Base-by-base conservation (phyloP, 371 early-diverging fungal genomes). In the Chytridiales sp. region DNA sequence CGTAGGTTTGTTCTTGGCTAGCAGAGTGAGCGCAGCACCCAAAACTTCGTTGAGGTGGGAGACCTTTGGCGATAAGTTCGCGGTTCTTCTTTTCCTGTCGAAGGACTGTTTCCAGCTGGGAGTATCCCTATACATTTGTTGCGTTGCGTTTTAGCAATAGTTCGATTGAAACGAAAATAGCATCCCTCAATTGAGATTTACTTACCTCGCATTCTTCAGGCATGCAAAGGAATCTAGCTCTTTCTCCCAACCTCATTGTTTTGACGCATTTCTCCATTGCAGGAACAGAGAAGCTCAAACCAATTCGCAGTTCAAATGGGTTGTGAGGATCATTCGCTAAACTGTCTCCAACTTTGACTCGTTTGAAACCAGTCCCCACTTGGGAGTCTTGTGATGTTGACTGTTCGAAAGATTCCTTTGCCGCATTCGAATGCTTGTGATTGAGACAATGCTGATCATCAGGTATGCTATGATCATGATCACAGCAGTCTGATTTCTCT, bases 141-240 rank as follows among this genome's bases (percentile, higher is more conserved):
- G n/a, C n/a, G n/a, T n/a, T 19, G n/a, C 40, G 21, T 36, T 22
- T 0, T 4, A 59, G 22, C 35, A 57, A 8, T 5, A 42, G 36
- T n/a, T 26, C 29, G 54, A 17, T 8, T 22, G 42, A 60, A 42
- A 6, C 9, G 34, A 22, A 22, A 19, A n/a, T 27, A 21, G 13
- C 1, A 27, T 17, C 34, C 2, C 9, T 38, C 11, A 48, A 2
- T 29, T 17, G 26, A 13, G 1, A 11, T 8, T 47, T n/a, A 55
- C 35, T 21, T 63, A 66, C 72, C 47, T 70, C 63, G 56, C 56
- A 59, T 38, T 77, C 68, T 34, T 71, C 58, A 1, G 76, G 76
- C 62, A 74, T 59, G 56, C 72, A 72, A 2, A 78, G 64, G 57
- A 78, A 78, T 8, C 72, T 56, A 11, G 79, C 71, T 8, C 59